Conservation (phyloP, 768 basidiomycete genomes). For the Tylopilus plumbeoviolaceoides region DNA sequence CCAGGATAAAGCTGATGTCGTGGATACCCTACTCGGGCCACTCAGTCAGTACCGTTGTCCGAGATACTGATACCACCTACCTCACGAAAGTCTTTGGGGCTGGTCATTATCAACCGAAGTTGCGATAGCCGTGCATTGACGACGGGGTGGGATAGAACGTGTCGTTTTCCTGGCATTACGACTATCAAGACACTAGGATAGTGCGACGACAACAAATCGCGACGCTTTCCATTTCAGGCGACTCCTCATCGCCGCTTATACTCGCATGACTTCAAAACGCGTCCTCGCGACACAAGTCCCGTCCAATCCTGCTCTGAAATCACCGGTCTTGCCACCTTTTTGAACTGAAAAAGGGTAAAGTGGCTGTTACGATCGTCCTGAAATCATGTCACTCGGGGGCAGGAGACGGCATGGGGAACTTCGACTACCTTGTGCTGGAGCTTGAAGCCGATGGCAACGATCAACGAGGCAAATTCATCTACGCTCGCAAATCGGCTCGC, state of each 20-base stretch:
- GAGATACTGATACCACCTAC: slow-evolving; percentile 32
- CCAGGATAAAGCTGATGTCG: slow-evolving; percentile 72
- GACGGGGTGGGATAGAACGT: slow-evolving; percentile 65
- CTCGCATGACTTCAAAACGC: slow-evolving; percentile 81
- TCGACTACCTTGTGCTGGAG: slow-evolving; percentile 58
- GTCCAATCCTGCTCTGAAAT: slow-evolving; percentile 60
- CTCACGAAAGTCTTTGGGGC: slow-evolving; percentile 76
- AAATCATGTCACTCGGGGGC: background rate
- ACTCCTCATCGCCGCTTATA: slow-evolving; percentile 71
- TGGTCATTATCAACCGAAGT: slow-evolving; percentile 57
- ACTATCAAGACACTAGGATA: background rate
- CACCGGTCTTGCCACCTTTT: slow-evolving; percentile 47
- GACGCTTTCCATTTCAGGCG: background rate
- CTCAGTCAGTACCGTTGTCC: slow-evolving; percentile 2
- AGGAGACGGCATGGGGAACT: background rate
- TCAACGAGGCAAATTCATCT: slow-evolving; percentile 60
- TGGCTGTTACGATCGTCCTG: slow-evolving; percentile 83
- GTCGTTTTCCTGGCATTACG: slow-evolving; percentile 36
- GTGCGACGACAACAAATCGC: background rate
- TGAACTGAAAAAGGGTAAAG: slow-evolving; percentile 81
- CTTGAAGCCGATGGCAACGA: slow-evolving; percentile 70
- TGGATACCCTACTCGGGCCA: slow-evolving; percentile 58
- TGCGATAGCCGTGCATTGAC: slow-evolving; percentile 71
- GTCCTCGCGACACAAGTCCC: slow-evolving; percentile 47
- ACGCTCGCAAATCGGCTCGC: slow-evolving; percentile 73